Evolutionary conservation across 2,329 filamentous ascomycete genomes (phyloP).

Genomic region (Dothistroma septosporum): DNA sequence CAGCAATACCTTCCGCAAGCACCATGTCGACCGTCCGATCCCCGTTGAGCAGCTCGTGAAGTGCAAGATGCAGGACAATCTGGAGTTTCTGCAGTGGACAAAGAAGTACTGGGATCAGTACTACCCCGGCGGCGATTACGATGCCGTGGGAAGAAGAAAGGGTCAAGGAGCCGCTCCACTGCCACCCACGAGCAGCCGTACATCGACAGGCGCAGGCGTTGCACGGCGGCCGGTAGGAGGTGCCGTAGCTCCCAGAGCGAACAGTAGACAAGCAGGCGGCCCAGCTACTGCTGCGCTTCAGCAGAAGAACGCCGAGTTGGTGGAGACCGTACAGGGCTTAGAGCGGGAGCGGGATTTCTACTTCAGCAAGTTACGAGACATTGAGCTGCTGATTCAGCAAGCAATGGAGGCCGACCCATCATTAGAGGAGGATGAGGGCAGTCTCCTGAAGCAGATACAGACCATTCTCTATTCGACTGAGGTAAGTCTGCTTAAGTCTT

Average conservation of each 20-base stretch:
- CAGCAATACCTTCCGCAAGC: conserved; percentile 81
- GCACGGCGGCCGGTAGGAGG: conserved; percentile 47
- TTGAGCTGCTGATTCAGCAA: conserved; percentile 89
- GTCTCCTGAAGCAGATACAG: conserved; percentile 93
- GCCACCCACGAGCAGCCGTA: conserved; percentile 15
- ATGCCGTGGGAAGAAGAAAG: conserved; percentile 80
- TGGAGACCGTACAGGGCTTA: conserved; percentile 90
- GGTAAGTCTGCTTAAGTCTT: conserved; percentile 38
- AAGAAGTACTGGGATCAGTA: conserved; percentile 98
- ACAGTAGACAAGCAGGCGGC: conserved; percentile 42
- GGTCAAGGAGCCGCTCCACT: conserved; percentile 52
- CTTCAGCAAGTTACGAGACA: conserved; percentile 97
- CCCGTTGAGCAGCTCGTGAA: conserved; percentile 86
- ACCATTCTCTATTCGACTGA: conserved; percentile 96
- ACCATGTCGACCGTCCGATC: conserved; percentile 83
- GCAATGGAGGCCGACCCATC: conserved; percentile 89
- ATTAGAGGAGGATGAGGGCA: conserved; percentile 88
- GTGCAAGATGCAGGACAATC: conserved; percentile 99
- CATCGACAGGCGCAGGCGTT: conserved; percentile 50
- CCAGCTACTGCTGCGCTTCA: conserved; percentile 68
- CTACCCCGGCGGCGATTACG: conserved; percentile 95
- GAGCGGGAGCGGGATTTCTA: conserved; percentile 98
- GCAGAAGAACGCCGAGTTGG: conserved; percentile 80
- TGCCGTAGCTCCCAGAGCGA: conserved; percentile 44
- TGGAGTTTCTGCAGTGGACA: conserved; percentile 96